These are phyloP conservation scores for Aspergillus sp. DNA, from an alignment of 2,329 filamentous ascomycete species.

Conservation along the genomic window DNA sequence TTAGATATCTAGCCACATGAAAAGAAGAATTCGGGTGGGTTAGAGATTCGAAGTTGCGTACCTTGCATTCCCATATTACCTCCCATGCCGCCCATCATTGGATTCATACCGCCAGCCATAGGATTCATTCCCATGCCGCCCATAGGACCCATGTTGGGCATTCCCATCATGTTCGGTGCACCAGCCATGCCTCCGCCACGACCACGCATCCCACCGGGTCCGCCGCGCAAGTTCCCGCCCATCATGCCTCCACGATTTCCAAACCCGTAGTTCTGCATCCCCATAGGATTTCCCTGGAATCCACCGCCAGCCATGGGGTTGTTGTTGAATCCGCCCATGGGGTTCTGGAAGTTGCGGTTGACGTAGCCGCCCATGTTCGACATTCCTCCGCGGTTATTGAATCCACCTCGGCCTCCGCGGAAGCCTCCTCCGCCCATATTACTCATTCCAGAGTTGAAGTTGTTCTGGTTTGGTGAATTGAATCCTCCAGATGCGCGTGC, in stretches of 20 bases:
- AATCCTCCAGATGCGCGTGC: slow-evolving; percentile 51
- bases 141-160: slow-evolving; percentile 54
- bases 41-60: slow-evolving; percentile 28
- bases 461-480: slow-evolving; percentile 40
- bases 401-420: slow-evolving; percentile 51
- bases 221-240: slow-evolving; percentile 53
- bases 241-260: slow-evolving; percentile 57
- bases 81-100: slow-evolving; percentile 54
- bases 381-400: slow-evolving; percentile 28
- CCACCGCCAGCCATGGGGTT: slow-evolving; percentile 48
- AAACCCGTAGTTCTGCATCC: slow-evolving; percentile 52
- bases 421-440: slow-evolving; percentile 54
- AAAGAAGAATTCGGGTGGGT: not conserved
- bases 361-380: slow-evolving; percentile 51
- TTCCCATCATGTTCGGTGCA: slow-evolving; percentile 51
- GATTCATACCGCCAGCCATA: slow-evolving; percentile 59
- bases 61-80: slow-evolving; percentile 51
- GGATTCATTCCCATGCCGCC: slow-evolving; percentile 54
- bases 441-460: slow-evolving; percentile 40
- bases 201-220: slow-evolving; percentile 58
- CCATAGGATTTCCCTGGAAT: slow-evolving; percentile 46
- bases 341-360: slow-evolving; percentile 50
- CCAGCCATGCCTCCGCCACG: slow-evolving; percentile 60
- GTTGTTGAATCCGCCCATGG: slow-evolving; percentile 44
- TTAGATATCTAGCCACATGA: slow-evolving; percentile 9